A percentile compares a stretch with the other conserved stretches of the same genome.
phyloP scores from a whole-genome alignment of 495 filamentous ascomycete species.

The Friedmanniomyces endolithicus region DNA sequence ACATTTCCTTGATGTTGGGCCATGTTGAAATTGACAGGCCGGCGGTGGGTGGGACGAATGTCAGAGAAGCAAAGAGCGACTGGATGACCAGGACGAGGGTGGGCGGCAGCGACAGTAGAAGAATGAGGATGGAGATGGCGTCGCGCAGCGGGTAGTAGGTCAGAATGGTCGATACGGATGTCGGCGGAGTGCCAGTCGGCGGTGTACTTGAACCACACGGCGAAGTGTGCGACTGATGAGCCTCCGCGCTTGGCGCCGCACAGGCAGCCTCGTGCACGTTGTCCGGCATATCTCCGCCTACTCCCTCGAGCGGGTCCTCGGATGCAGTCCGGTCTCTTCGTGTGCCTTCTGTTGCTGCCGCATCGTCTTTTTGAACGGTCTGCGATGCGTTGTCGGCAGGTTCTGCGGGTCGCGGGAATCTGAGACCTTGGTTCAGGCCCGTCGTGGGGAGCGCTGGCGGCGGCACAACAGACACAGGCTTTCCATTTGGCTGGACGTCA shows the following conservation, averaged over 20 bases:
- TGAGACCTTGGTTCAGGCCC: slow-evolving; percentile 20
- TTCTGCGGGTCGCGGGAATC: slow-evolving; percentile 21
- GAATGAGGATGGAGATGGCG: slow-evolving; percentile 94
- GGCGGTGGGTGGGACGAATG: slow-evolving; percentile 68
- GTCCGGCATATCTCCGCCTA: slow-evolving; percentile 11
- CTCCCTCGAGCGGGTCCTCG: slow-evolving; percentile 14
- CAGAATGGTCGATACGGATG: slow-evolving; percentile 72
- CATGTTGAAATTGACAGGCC: slow-evolving; percentile 37
- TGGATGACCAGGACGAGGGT: slow-evolving; percentile 83
- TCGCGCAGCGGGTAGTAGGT: slow-evolving; percentile 83
- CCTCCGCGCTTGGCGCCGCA: slow-evolving; percentile 4
- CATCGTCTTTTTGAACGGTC: slow-evolving; percentile 7
- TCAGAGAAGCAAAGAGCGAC: slow-evolving; percentile 82
- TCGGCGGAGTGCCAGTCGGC: slow-evolving; percentile 51
- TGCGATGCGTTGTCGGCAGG: background rate
- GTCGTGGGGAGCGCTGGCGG: slow-evolving; percentile 24
- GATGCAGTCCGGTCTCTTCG: slow-evolving; percentile 14
- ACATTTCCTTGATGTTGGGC: slow-evolving; percentile 33
- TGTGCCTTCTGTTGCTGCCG: background rate
- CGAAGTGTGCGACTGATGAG: background rate
- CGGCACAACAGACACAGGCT: slow-evolving; percentile 35
- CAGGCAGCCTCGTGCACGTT: slow-evolving; percentile 1
- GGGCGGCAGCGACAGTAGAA: slow-evolving; percentile 90
- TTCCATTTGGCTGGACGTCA: slow-evolving; percentile 46
- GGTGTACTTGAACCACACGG: slow-evolving; percentile 34